Conservation (phyloP, 208 protist genomes). For the Angomonas deanei region DNA sequence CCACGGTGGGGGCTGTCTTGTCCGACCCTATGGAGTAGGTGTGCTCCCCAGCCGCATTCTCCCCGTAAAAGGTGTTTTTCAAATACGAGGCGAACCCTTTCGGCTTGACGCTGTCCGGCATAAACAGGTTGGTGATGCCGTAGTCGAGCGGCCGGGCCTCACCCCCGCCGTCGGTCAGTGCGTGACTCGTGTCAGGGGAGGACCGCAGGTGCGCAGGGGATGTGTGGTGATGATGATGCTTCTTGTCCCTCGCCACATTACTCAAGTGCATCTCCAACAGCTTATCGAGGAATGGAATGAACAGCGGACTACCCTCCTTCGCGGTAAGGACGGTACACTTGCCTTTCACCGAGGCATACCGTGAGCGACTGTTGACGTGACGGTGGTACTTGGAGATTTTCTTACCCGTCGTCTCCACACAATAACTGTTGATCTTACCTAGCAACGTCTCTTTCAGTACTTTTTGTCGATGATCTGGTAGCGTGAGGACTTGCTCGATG, state of each 20-base stretch:
- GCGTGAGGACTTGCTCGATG: constrained; percentile 33
- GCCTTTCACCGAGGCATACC: constrained; percentile 57
- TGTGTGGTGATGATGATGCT: too few species aligned
- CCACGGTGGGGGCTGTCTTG: not conserved
- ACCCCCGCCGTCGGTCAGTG: too few species aligned
- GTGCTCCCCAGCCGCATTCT: not conserved
- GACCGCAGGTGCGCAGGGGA: too few species aligned
- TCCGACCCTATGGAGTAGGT: not conserved
- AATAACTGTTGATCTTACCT: constrained; percentile 58
- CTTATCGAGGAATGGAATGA: constrained; percentile 44
- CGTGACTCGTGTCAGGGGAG: too few species aligned
- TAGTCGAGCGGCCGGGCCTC: not conserved
- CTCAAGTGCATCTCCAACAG: constrained; percentile 21
- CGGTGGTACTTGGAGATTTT: constrained; percentile 79
- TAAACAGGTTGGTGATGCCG: not conserved
- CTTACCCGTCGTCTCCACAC: constrained; percentile 26
- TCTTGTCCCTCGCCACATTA: constrained; percentile 8
- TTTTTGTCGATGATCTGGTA: constrained; percentile 36
- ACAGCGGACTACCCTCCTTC: constrained; percentile 45
- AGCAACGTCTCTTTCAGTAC: constrained; percentile 54
- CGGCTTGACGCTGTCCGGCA: not conserved
- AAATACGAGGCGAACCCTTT: not conserved
- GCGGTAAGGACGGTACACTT: constrained; percentile 49
- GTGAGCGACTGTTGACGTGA: constrained; percentile 44
- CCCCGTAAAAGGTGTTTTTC: not conserved